phyloP scores from a whole-genome alignment of 805 yeast species.

The Yarrowia phangngaensis region DNA sequence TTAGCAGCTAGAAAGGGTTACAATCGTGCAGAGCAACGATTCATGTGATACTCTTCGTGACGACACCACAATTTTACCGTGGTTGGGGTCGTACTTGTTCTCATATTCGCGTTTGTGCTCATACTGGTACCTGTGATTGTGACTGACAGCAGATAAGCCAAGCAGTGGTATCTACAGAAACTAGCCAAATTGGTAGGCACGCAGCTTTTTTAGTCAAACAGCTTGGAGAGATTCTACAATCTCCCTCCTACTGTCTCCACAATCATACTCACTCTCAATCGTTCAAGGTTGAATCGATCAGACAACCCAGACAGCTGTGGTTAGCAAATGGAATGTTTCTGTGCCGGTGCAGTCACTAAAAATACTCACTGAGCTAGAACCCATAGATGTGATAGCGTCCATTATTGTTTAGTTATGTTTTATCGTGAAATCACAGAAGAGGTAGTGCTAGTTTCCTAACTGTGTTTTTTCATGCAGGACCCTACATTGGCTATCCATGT shows the following conservation, averaged over 20 bases:
- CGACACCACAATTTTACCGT: constrained; percentile 27
- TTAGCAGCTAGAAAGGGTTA: constrained; percentile 29
- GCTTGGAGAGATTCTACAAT: neutral
- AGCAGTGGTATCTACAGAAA: too few relatives aligned
- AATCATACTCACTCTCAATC: constrained; percentile 43
- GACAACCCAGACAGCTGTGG: constrained; percentile 40
- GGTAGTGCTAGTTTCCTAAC: too few relatives aligned
- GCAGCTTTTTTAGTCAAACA: too few relatives aligned
- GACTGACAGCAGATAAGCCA: too few relatives aligned
- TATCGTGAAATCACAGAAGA: neutral
- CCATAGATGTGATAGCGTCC: constrained; percentile 27
- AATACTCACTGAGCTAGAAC: constrained; percentile 21
- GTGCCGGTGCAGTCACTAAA: too few relatives aligned
- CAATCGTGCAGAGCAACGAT: too few relatives aligned
- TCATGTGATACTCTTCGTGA: neutral
- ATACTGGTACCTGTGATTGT: neutral
- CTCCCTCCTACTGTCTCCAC: neutral
- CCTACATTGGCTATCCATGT: too few relatives aligned
- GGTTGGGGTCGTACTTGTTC: neutral
- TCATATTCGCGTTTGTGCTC: neutral
- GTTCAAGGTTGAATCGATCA: constrained; percentile 51
- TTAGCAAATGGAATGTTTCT: constrained; percentile 18
- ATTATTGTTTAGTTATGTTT: constrained; percentile 1
- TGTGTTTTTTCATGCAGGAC: too few relatives aligned
- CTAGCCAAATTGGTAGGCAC: too few relatives aligned